These are phyloP conservation scores for Colletotrichum sp. DNA, from an alignment of 2,329 filamentous ascomycete genomes.

Conservation along the genomic window DNA sequence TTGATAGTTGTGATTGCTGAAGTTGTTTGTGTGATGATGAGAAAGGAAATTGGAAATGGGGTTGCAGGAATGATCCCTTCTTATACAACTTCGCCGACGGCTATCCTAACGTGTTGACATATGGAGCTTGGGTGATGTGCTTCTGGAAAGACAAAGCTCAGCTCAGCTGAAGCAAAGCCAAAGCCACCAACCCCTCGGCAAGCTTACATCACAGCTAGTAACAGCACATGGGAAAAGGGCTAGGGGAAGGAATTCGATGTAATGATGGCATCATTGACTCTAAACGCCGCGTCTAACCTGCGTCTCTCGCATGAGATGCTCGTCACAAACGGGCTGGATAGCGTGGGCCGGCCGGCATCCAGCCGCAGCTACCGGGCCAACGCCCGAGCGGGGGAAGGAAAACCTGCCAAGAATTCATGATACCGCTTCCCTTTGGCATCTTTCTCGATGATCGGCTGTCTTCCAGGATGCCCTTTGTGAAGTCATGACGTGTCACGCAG, in stretches of 20 bases:
- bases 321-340: background rate
- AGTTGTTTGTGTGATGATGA: background rate
- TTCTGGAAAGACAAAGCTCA: background rate
- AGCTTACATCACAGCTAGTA: background rate
- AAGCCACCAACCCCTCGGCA: background rate
- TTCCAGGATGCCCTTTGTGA: background rate
- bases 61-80: background rate
- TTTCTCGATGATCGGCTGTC: background rate
- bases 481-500: slow-evolving; percentile 16
- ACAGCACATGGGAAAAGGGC: background rate
- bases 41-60: background rate
- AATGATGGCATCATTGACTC: slow-evolving; percentile 14
- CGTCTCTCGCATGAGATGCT: background rate
- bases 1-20: background rate
- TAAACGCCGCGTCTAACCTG: background rate
- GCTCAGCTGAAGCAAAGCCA: background rate
- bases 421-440: background rate
- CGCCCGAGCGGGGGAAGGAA: background rate
- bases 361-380: background rate
- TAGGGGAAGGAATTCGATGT: background rate
- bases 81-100: slow-evolving; percentile 5
- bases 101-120: background rate
- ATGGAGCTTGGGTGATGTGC: background rate
- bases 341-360: background rate
- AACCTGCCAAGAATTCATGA: background rate